phyloP scores from a whole-genome alignment of 2,329 filamentous ascomycete genomes.

The Pseudopyricularia javanii region DNA sequence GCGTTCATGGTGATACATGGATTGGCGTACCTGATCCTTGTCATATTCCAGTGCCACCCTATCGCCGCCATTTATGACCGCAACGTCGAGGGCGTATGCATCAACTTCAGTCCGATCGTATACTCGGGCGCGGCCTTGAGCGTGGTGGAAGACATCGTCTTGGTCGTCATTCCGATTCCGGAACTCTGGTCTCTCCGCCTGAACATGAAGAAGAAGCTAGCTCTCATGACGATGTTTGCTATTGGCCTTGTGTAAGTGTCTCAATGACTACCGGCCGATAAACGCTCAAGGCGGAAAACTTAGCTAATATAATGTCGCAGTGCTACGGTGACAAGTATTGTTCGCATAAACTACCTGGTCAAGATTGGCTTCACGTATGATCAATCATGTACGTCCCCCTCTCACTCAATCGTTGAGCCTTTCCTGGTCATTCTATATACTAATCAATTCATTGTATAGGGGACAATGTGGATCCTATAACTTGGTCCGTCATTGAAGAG shows the following conservation, averaged over 20 bases:
- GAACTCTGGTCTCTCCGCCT: conserved; percentile 24
- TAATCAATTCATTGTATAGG: not conserved
- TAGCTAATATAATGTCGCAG: not conserved
- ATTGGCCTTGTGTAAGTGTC: conserved; percentile 22
- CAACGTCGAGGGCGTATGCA: conserved; percentile 36
- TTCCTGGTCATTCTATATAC: not conserved
- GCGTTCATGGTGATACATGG: conserved; percentile 18
- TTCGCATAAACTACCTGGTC: conserved; percentile 1
- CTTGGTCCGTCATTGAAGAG: conserved; percentile 3
- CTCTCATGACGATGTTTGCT: conserved; percentile 29
- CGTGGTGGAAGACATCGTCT: conserved; percentile 27
- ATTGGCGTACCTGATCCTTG: conserved; percentile 17
- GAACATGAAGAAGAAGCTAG: conserved; percentile 30
- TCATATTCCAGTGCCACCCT: conserved; percentile 31
- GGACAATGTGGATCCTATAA: conserved; percentile 2
- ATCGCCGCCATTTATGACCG: conserved; percentile 35
- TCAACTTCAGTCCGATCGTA: conserved; percentile 29
- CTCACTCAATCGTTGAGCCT: too few relatives aligned
- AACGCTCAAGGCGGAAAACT: not conserved
- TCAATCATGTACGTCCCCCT: not conserved
- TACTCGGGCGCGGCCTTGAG: conserved; percentile 34
- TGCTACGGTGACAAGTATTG: conserved; percentile 1
- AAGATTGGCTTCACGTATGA: conserved; percentile 1
- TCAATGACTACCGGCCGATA: too few relatives aligned
- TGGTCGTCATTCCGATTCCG: conserved; percentile 27